Percentiles rank a stretch among this genome's conserved stretches.
Evolutionary conservation across 2,329 filamentous ascomycete genomes (phyloP).

Genomic region (Curvularia sp.): DNA sequence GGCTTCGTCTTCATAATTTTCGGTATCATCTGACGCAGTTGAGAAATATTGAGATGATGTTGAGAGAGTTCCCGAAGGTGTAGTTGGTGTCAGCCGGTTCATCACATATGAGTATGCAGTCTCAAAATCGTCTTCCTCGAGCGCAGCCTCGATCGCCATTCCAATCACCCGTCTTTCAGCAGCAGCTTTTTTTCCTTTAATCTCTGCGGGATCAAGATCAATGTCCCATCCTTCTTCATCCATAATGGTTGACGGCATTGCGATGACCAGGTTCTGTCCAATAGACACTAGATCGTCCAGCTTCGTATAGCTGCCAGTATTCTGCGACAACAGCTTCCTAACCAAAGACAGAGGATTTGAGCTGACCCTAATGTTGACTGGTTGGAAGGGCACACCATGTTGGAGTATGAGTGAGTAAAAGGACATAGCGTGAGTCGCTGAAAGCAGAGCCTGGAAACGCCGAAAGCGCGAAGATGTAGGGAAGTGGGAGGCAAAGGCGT

Average conservation of each 20-base stretch:
- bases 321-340: conserved; percentile 76
- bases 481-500: conserved; percentile 68
- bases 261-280: conserved; percentile 67
- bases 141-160: conserved; percentile 80
- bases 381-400: conserved; percentile 80
- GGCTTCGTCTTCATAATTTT: conserved; percentile 36
- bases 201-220: conserved; percentile 27
- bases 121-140: conserved; percentile 81
- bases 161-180: conserved; percentile 74
- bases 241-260: conserved; percentile 45
- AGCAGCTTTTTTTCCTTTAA: conserved; percentile 47
- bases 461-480: conserved; percentile 60
- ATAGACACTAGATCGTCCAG: conserved; percentile 76
- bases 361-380: conserved; percentile 78
- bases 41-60: conserved; percentile 35
- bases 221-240: conserved; percentile 61
- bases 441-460: conserved; percentile 69
- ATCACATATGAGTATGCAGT: conserved; percentile 86
- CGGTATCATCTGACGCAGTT: conserved; percentile 33
- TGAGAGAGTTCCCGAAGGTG: conserved; percentile 33
- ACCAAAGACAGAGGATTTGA: conserved; percentile 77
- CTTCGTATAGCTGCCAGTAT: conserved; percentile 74
- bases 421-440: conserved; percentile 76
- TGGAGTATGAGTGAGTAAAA: conserved; percentile 80
- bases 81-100: conserved; percentile 65